Evolutionary conservation across 176 grass and related monocot species (phyloP).

Genomic region (Areca catechu): DNA sequence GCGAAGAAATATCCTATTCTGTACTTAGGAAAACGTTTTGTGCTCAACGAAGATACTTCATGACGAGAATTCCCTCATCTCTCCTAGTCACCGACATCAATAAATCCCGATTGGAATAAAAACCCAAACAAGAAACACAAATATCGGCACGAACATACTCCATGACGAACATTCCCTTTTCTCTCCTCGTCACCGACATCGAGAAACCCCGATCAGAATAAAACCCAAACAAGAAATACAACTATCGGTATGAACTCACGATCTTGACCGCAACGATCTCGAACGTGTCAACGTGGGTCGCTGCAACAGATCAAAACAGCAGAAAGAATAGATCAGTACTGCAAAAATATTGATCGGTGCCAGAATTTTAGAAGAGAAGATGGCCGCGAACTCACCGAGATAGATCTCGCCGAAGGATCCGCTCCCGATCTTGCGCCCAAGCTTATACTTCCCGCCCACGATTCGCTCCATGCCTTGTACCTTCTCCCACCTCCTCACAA

Average conservation of each 20-base stretch:
- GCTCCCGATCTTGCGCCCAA: constrained; percentile 69
- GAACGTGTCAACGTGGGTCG: background rate
- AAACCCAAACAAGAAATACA: background rate
- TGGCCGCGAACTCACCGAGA: constrained; percentile 29
- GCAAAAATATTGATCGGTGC: background rate
- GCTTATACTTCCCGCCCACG: constrained; percentile 55
- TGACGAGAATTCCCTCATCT: background rate
- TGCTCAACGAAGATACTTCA: background rate
- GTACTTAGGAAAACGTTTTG: too few relatives aligned
- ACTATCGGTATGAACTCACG: background rate
- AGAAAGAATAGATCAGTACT: constrained; percentile 19
- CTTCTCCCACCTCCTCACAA: background rate
- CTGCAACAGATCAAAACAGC: background rate
- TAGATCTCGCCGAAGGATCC: constrained; percentile 74
- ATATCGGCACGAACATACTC: background rate
- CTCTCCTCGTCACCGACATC: background rate
- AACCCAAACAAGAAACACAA: background rate
- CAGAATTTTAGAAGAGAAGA: background rate
- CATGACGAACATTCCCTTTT: background rate
- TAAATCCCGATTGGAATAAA: background rate
- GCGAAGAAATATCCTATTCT: too few relatives aligned
- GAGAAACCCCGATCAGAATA: background rate
- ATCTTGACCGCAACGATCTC: background rate
- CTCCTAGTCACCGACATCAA: background rate
- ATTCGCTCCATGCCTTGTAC: constrained; percentile 45